Base-by-base conservation (phyloP, 352 stramenopile species). In the Phytophthora nicotianae region DNA sequence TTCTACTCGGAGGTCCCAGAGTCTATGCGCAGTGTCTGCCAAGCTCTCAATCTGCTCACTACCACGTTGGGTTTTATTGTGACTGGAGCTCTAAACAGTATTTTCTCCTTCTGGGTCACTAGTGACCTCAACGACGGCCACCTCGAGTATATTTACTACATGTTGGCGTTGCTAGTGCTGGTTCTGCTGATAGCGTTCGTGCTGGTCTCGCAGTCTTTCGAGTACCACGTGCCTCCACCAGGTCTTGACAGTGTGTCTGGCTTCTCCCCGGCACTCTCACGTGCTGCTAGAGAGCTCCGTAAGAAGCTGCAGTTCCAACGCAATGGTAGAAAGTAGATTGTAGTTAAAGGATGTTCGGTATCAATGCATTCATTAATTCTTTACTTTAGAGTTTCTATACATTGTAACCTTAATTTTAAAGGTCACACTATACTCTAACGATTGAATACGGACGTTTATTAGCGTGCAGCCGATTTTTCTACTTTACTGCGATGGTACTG, bases 1-100 rank as follows among this genome's bases (percentile, higher is more conserved):
- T 98, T 97, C 65, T 97, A 97, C 68, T 94, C 88, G 16, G 89
- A 98, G 67, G 90, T 96, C 4, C 91, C 91, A 9, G 81, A 90
- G 68, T 91, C 81, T 23, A 97, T 97, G 91, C 83, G 91, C 45
- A 96, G 90, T 54, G 88, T 97, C 5, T 95, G 88, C 53, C 89
- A 97, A 46, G 88, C 91, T 9, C 78, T 97, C 8, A 97, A 97
- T 58, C 45, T 98, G 40, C 70, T 97, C 17, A 97, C 90, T 1
- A 97, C 86, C 0, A 96, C 91, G 45, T 75, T 98, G 20, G 90
- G 90, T 3, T 95, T 85, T 58, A 93, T 97, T 46, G 84, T 95
- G 17, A 77, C 81, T 1, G 87, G 83, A 1, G 86, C 79, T 2
- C 65, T 95, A 43, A 95, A 95, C 74, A 95, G 84, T 65, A 88